Percentiles rank a stretch among this genome's conserved stretches.
Evolutionary conservation across 441 rosid species (phyloP).

Genomic region (Dalechampia spathulata): DNA sequence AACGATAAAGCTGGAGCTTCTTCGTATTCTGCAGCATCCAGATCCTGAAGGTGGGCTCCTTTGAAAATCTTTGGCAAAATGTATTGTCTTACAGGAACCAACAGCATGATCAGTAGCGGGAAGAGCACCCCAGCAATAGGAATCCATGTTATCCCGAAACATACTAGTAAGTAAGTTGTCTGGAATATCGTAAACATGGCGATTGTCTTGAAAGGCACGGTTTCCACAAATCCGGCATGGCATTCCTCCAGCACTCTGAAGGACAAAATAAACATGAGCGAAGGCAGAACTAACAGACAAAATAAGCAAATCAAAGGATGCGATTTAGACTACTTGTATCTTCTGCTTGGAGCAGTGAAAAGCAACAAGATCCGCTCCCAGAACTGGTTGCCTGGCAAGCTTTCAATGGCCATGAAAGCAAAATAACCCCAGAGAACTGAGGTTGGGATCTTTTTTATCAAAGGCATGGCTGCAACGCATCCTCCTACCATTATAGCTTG

Average conservation of each 20-base stretch:
- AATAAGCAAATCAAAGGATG: too few relatives aligned
- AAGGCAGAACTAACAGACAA: too few relatives aligned
- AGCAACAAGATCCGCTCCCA: conserved; percentile 76
- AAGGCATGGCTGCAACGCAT: conserved; percentile 75
- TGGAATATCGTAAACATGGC: conserved; percentile 56
- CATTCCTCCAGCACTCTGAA: conserved; percentile 54
- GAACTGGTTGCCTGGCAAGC: conserved; percentile 75
- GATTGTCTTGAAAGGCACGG: conserved; percentile 67
- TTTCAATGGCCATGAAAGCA: conserved; percentile 81
- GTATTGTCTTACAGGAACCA: conserved; percentile 64
- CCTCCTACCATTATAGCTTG: conserved; percentile 62
- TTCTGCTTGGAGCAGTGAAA: conserved; percentile 65
- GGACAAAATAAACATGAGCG: not conserved
- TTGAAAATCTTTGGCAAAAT: conserved; percentile 59
- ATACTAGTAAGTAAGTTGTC: conserved; percentile 49
- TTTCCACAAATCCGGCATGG: conserved; percentile 57
- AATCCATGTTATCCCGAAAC: conserved; percentile 75
- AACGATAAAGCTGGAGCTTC: conserved; percentile 50
- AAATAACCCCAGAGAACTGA: conserved; percentile 85
- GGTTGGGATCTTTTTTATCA: conserved; percentile 62
- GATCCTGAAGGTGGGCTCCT: conserved; percentile 59
- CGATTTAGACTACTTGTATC: conserved; percentile 61
- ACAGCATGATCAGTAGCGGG: conserved; percentile 67
- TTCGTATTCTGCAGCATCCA: conserved; percentile 74
- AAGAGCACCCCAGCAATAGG: conserved; percentile 73